Base-by-base conservation (phyloP, 163 green algal genomes). In the Chlamydomonas reinhardtii region DNA sequence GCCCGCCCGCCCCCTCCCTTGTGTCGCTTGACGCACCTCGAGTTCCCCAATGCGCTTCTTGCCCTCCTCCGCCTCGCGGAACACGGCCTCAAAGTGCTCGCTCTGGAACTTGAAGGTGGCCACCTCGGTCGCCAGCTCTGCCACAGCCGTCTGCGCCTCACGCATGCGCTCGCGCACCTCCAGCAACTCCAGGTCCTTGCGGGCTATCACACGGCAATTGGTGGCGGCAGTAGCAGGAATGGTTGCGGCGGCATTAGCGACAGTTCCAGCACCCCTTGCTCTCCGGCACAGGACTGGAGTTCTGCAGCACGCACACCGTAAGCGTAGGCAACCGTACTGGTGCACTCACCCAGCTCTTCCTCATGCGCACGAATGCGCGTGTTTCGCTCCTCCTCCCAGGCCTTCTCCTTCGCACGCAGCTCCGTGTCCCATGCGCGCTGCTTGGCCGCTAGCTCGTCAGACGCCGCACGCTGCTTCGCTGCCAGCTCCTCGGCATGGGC, bases 101-200 rank as follows among this genome's bases (percentile, higher is more conserved):
- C 71, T 39, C 35, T 79, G 70, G 81, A 59, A 74, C 59, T 78
- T 78, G 59, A 87, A 74, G 27, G 56, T 74, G 12, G 71, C 62
- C 54, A 87, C 81, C 56, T 87, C 81, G 20, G 56, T 61, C 29
- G 81, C 81, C 81, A 87, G 61, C 59, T 87, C 81, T 4, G 70
- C 48, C 56, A 87, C 56, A 2, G 59, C 66, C 35, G 70, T 25
- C 70, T 87, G 81, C 59, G 81, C 81, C 56, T 87, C 81, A 31
- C 71, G 81, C 81, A 87, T 80, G 71, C 81, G 81, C 81, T 87
- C 81, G 4, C 81, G 81, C 34, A 81, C 43, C 71, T 81, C 81
- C 71, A 81, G 56, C 56, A 87, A 71, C 81, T 87, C 81, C 70
- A 74, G 35, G 59, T 87, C 81, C 59, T 81, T 80, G 56, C 70